Percentiles rank a stretch among this genome's conserved stretches.
These are phyloP conservation scores for Nicotiana obtusifolia DNA, from an alignment of 257 asterid species.

Conservation along the genomic window DNA sequence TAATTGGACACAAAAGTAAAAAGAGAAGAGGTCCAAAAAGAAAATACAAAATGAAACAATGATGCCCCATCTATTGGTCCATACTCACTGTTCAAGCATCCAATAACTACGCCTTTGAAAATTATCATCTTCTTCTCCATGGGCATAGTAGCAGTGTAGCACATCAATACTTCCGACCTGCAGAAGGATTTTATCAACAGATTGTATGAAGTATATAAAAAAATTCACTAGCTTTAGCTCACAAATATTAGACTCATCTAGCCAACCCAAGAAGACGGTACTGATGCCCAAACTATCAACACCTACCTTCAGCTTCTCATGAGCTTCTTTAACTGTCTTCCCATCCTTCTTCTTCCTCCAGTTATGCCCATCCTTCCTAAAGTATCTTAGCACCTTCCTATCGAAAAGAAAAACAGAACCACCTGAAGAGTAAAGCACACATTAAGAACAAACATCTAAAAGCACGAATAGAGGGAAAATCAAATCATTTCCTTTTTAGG, in stretches of 20 bases:
- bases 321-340: constrained; percentile 96
- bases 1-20: background rate
- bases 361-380: constrained; percentile 92
- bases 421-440: constrained; percentile 45
- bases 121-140: constrained; percentile 90
- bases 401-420: constrained; percentile 96
- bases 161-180: constrained; percentile 97
- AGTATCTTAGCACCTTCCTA: constrained; percentile 84
- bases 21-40: constrained; percentile 11
- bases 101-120: constrained; percentile 98
- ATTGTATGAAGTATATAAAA: constrained; percentile 2
- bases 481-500: background rate
- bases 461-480: background rate
- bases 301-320: constrained; percentile 88
- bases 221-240: background rate
- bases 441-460: constrained; percentile 11
- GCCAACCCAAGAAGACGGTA: background rate
- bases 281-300: constrained; percentile 11
- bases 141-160: constrained; percentile 98
- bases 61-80: constrained; percentile 1
- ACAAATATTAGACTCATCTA: background rate
- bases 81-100: constrained; percentile 94
- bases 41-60: background rate
- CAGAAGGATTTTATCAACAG: constrained; percentile 18
- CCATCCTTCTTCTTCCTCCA: constrained; percentile 99